phyloP scores from a whole-genome alignment of 202 grass and related monocot genomes.

The Bolboschoenoplectus hybrid region DNA sequence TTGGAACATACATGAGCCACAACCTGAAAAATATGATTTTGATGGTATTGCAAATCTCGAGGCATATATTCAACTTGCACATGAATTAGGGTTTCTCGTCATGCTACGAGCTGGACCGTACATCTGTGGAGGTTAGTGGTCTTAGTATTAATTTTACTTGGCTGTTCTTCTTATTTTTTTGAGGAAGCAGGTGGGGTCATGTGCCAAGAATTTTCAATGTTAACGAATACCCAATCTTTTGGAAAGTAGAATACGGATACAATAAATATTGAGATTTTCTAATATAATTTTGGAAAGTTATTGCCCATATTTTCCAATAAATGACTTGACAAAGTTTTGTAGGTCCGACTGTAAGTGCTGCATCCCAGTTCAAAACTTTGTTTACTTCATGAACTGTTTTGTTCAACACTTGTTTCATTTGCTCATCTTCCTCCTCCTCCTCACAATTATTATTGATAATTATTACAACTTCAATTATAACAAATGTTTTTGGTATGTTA shows the following conservation, averaged over 20 bases:
- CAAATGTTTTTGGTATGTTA: slow-evolving; percentile 18
- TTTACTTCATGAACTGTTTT: background rate
- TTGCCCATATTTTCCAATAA: background rate
- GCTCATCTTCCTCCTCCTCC: background rate
- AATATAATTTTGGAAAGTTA: background rate
- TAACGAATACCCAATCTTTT: too few species aligned
- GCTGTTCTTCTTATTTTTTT: background rate
- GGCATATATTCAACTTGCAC: slow-evolving; percentile 83
- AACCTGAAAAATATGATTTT: slow-evolving; percentile 65
- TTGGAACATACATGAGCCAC: slow-evolving; percentile 95
- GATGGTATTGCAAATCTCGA: slow-evolving; percentile 66
- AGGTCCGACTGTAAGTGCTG: background rate
- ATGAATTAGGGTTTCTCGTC: slow-evolving; percentile 78
- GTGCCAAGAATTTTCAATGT: background rate
- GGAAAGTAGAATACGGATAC: background rate
- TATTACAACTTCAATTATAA: background rate
- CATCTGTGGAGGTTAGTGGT: slow-evolving; percentile 82
- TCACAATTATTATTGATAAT: slow-evolving; percentile 7
- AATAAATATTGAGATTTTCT: slow-evolving; percentile 7
- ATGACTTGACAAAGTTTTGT: background rate
- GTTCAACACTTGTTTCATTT: slow-evolving; percentile 2
- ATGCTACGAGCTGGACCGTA: slow-evolving; percentile 91
- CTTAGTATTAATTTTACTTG: background rate
- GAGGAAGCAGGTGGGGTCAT: background rate
- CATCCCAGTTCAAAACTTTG: background rate